phyloP scores from a whole-genome alignment of 2,329 filamentous ascomycete species.

The Aspergillus sp. region DNA sequence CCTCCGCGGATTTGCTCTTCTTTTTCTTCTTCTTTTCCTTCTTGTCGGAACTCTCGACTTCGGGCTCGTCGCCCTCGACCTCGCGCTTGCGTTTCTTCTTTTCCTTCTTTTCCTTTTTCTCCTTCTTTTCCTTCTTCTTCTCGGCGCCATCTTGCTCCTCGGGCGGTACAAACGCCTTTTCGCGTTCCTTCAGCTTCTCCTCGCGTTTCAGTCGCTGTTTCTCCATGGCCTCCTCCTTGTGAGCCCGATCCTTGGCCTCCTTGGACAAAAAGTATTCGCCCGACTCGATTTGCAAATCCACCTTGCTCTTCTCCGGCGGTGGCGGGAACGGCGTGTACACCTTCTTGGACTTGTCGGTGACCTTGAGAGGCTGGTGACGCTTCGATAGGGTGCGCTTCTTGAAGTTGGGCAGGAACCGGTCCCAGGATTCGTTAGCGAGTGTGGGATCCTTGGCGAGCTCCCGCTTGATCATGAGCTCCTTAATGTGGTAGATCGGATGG shows the following conservation, averaged over 20 bases:
- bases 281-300: conserved; percentile 94
- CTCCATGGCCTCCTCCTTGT: conserved; percentile 70
- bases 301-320: conserved; percentile 95
- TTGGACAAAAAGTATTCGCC: conserved; percentile 96
- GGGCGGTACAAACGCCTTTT: conserved; percentile 79
- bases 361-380: conserved; percentile 69
- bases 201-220: conserved; percentile 80
- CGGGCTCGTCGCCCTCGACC: conserved; percentile 16
- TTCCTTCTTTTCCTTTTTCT: conserved; percentile 36
- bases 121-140: conserved; percentile 39
- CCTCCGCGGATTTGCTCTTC: conserved; percentile 27
- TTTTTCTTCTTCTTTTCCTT: conserved; percentile 54
- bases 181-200: conserved; percentile 76
- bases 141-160: conserved; percentile 57
- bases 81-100: conserved; percentile 38
- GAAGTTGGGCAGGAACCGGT: conserved; percentile 92
- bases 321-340: conserved; percentile 95
- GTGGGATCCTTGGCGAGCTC: conserved; percentile 85
- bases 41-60: conserved; percentile 38
- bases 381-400: conserved; percentile 87
- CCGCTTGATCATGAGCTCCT: conserved; percentile 88
- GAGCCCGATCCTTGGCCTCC: conserved; percentile 78
- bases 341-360: conserved; percentile 92
- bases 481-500: conserved; percentile 85
- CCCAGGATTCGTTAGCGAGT: conserved; percentile 83